These are phyloP conservation scores for Cladophialophora exuberans DNA, from an alignment of 2,329 filamentous ascomycete species.

Conservation along the genomic window DNA sequence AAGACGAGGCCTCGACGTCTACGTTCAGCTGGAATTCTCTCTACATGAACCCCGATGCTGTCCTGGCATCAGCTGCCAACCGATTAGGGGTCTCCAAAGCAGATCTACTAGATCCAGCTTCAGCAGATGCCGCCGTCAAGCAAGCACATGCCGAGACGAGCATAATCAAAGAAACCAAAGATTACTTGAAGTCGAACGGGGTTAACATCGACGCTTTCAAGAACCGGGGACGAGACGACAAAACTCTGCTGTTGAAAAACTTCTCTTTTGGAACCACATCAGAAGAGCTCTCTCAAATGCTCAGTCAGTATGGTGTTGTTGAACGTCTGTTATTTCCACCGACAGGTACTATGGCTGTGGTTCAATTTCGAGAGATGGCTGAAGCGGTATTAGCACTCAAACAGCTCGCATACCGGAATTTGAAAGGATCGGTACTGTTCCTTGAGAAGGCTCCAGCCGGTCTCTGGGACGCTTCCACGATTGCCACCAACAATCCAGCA, in stretches of 20 bases:
- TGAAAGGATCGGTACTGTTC: conserved; percentile 89
- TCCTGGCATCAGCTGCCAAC: conserved; percentile 85
- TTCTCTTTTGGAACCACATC: conserved; percentile 81
- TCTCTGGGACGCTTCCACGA: conserved; percentile 62
- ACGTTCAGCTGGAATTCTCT: conserved; percentile 98
- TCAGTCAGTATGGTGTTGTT: conserved; percentile 83
- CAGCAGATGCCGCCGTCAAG: conserved; percentile 89
- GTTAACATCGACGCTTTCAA: conserved; percentile 94
- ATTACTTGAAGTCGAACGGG: conserved; percentile 84
- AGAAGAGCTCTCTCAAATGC: conserved; percentile 77
- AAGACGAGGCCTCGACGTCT: conserved; percentile 74
- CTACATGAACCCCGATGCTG: conserved; percentile 93
- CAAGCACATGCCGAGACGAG: conserved; percentile 96
- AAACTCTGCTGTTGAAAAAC: conserved; percentile 89
- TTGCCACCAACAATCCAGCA: conserved; percentile 35
- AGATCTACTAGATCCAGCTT: conserved; percentile 92
- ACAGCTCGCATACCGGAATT: conserved; percentile 81
- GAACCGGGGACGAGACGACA: conserved; percentile 79
- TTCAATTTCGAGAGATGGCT: conserved; percentile 78
- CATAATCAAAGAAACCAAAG: conserved; percentile 93
- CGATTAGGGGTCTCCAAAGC: conserved; percentile 88
- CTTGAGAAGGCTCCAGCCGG: conserved; percentile 90
- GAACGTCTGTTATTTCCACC: conserved; percentile 87
- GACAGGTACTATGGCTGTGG: conserved; percentile 88
- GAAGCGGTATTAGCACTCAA: conserved; percentile 84